Evolutionary conservation across 2,329 filamentous ascomycete genomes (phyloP).

Genomic region (Calonectria hongkongensis): DNA sequence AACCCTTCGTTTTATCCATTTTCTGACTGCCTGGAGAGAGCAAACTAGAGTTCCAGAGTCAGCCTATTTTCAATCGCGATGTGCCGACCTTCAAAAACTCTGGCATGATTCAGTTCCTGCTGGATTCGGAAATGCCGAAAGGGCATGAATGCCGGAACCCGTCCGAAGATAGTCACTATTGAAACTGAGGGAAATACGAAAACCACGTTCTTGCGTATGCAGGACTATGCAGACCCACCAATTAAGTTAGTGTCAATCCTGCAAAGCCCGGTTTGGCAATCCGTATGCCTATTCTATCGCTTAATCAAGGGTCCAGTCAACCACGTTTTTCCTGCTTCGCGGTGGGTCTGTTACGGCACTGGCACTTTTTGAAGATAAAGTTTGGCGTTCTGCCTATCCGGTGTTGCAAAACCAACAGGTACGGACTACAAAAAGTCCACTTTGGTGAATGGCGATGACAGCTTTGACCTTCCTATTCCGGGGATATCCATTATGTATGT

Average conservation of each 20-base stretch:
- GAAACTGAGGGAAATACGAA: constrained; percentile 25
- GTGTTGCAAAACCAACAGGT: constrained; percentile 10
- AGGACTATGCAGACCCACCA: constrained; percentile 18
- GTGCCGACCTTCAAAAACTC: background rate
- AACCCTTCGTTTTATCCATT: constrained; percentile 21
- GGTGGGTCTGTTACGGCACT: background rate
- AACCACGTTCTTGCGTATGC: background rate
- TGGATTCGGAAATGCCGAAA: constrained; percentile 21
- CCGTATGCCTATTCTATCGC: constrained; percentile 14
- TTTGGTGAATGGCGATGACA: background rate
- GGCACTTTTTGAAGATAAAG: background rate
- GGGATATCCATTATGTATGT: background rate
- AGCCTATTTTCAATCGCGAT: constrained; percentile 4
- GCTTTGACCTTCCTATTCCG: constrained; percentile 19
- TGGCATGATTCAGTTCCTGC: constrained; percentile 3
- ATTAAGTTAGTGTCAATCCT: constrained; percentile 1
- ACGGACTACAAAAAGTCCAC: background rate
- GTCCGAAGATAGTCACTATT: constrained; percentile 1
- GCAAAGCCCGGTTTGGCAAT: constrained; percentile 2
- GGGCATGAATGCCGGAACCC: constrained; percentile 8
- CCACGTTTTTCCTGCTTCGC: constrained; percentile 8
- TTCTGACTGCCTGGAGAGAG: constrained; percentile 9
- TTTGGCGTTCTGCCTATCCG: constrained; percentile 17
- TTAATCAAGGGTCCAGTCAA: background rate
- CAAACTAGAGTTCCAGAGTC: background rate